Conservation (phyloP, 139 green algal genomes). For the Zygnema circumcarinatum region DNA sequence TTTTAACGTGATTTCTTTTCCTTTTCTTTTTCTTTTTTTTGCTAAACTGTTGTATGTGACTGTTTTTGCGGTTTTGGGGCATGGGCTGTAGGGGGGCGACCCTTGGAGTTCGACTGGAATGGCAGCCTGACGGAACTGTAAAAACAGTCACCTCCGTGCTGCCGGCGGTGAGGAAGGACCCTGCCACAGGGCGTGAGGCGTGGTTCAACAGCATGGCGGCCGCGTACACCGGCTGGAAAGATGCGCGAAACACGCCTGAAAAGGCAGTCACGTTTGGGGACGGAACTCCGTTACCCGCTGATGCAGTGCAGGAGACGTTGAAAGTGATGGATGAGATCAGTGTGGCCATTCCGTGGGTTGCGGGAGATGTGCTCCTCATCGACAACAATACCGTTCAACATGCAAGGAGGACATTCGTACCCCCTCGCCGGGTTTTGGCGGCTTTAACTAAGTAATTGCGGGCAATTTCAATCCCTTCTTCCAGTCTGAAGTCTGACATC, state of each 20-base stretch:
- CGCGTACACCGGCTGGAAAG: constrained; percentile 55
- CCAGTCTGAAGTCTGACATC: too few relatives aligned
- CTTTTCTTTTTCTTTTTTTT: neutral
- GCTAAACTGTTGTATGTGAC: neutral
- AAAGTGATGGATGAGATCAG: constrained; percentile 36
- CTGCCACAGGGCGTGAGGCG: constrained; percentile 21
- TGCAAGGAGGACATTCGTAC: constrained; percentile 5
- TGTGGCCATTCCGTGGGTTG: constrained; percentile 46
- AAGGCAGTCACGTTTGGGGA: constrained; percentile 52
- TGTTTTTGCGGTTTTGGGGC: neutral
- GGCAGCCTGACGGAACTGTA: constrained; percentile 38
- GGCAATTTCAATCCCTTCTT: too few relatives aligned
- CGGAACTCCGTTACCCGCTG: constrained; percentile 11
- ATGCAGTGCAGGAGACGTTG: constrained; percentile 17
- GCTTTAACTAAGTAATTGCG: constrained; percentile 49
- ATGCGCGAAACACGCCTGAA: constrained; percentile 28
- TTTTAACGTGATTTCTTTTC: neutral
- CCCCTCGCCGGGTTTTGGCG: constrained; percentile 34
- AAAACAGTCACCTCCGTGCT: constrained; percentile 36
- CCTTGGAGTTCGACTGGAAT: constrained; percentile 40
- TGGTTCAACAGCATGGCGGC: constrained; percentile 59
- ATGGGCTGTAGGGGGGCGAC: constrained; percentile 2
- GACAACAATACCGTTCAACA: constrained; percentile 48
- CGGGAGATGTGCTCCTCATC: constrained; percentile 46
- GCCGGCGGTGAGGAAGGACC: constrained; percentile 18